These are phyloP conservation scores for Ceratobasidium sp. DNA, from an alignment of 1,284 basidiomycete species.

Conservation along the genomic window DNA sequence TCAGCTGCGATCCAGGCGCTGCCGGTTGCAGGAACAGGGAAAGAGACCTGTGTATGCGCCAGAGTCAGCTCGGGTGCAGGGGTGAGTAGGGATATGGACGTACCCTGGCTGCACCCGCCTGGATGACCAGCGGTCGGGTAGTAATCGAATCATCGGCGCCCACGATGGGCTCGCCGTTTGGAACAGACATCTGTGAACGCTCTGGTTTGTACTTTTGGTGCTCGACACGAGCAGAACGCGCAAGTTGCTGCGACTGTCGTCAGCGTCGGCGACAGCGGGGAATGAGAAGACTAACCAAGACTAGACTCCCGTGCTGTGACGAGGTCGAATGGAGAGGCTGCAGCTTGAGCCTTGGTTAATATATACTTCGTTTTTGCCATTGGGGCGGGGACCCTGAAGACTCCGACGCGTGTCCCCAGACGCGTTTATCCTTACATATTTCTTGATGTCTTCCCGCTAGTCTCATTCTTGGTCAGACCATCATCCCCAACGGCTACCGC, in stretches of 20 bases:
- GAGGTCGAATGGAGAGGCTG: slow-evolving; percentile 16
- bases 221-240: slow-evolving; percentile 28
- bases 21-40: slow-evolving; percentile 80
- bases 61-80: slow-evolving; percentile 19
- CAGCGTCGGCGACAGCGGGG: not conserved
- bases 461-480: not conserved
- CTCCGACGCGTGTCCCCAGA: slow-evolving; percentile 42
- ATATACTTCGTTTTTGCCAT: slow-evolving; percentile 33
- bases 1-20: slow-evolving; percentile 91
- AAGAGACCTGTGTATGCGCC: slow-evolving; percentile 67
- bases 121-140: slow-evolving; percentile 72
- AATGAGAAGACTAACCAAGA: not conserved
- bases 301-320: slow-evolving; percentile 3
- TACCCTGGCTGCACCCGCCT: slow-evolving; percentile 72
- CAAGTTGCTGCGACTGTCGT: not conserved
- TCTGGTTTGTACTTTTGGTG: slow-evolving; percentile 26
- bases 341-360: slow-evolving; percentile 9
- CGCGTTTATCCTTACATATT: slow-evolving; percentile 11
- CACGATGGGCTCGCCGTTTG: slow-evolving; percentile 44
- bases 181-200: slow-evolving; percentile 21
- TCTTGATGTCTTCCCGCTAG: not conserved
- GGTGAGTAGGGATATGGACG: slow-evolving; percentile 51
- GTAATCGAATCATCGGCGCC: slow-evolving; percentile 56
- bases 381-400: slow-evolving; percentile 42
- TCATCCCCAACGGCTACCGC: slow-evolving; percentile 16